A percentile compares a stretch with the other conserved stretches of the same genome.
Conservation (phyloP, 2,329 filamentous ascomycete species). For the Botrytis tulipae region DNA sequence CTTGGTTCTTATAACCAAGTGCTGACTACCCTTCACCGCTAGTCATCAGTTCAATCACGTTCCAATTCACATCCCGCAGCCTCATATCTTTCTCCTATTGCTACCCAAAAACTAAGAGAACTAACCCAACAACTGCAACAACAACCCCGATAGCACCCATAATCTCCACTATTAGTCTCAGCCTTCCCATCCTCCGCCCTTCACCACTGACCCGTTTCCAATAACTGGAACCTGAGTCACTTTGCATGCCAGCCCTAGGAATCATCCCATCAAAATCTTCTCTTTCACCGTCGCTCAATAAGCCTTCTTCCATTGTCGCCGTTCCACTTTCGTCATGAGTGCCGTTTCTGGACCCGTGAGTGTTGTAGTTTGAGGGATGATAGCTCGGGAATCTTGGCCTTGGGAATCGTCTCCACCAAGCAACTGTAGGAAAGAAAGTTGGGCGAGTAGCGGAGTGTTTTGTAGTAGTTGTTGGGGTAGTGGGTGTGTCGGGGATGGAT, state of each 20-base stretch:
- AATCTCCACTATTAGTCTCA: conserved; percentile 1
- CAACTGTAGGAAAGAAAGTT: conserved; percentile 18
- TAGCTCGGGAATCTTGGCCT: conserved; percentile 2
- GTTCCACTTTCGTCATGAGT: conserved; percentile 1
- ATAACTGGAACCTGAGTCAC: background rate
- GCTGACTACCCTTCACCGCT: too few relatives aligned
- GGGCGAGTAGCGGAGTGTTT: conserved; percentile 12
- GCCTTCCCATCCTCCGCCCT: background rate
- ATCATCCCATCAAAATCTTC: conserved; percentile 1
- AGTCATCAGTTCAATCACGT: background rate
- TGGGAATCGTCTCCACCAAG: conserved; percentile 17
- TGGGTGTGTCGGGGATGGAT: conserved; percentile 1
- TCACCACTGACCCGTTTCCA: conserved; percentile 2
- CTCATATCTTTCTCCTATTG: background rate
- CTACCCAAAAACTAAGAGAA: background rate
- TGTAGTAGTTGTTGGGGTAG: conserved; percentile 2
- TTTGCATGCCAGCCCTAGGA: background rate
- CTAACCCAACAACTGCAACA: conserved; percentile 6
- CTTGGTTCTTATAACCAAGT: background rate
- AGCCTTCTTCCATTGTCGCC: conserved; percentile 13
- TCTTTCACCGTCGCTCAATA: conserved; percentile 13
- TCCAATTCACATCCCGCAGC: background rate
- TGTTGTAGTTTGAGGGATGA: background rate
- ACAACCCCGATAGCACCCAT: conserved; percentile 1
- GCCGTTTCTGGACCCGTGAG: background rate